Evolutionary conservation across 352 stramenopile genomes (phyloP).

Genomic region (Hyphochytrium catenoides): DNA sequence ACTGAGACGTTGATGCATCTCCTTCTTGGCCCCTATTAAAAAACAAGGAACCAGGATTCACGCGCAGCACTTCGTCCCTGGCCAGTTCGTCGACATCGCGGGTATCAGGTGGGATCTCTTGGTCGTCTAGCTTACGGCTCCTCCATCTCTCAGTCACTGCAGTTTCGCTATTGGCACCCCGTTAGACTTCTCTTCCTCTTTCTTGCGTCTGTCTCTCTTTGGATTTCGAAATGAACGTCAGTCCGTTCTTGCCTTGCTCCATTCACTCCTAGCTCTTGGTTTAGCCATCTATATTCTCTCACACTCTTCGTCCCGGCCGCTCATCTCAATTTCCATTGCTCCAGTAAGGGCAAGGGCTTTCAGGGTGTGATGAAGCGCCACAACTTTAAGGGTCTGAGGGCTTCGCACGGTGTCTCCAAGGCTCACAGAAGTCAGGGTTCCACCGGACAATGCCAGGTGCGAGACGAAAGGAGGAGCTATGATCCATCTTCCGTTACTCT

Average conservation of each 20-base stretch:
- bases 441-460: slow-evolving; percentile 81
- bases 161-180: too few species aligned
- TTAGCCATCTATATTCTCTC: slow-evolving; percentile 2
- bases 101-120: slow-evolving; percentile 36
- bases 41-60: slow-evolving; percentile 49
- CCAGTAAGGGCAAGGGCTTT: slow-evolving; percentile 59
- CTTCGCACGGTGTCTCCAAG: slow-evolving; percentile 93
- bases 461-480: not conserved
- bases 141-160: too few species aligned
- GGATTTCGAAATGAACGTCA: slow-evolving; percentile 36
- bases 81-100: slow-evolving; percentile 92
- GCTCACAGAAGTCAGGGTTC: slow-evolving; percentile 86
- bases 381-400: slow-evolving; percentile 85
- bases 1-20: too few species aligned
- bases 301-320: too few species aligned
- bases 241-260: not conserved
- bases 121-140: too few species aligned
- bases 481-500: not conserved
- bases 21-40: too few species aligned
- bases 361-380: slow-evolving; percentile 95
- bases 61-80: slow-evolving; percentile 89
- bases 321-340: not conserved
- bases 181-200: too few species aligned
- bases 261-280: slow-evolving; percentile 3
- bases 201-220: too few species aligned